These are phyloP conservation scores for Blastobotrys buckinghamii DNA, from an alignment of 1,139 yeast species.

Conservation along the genomic window DNA sequence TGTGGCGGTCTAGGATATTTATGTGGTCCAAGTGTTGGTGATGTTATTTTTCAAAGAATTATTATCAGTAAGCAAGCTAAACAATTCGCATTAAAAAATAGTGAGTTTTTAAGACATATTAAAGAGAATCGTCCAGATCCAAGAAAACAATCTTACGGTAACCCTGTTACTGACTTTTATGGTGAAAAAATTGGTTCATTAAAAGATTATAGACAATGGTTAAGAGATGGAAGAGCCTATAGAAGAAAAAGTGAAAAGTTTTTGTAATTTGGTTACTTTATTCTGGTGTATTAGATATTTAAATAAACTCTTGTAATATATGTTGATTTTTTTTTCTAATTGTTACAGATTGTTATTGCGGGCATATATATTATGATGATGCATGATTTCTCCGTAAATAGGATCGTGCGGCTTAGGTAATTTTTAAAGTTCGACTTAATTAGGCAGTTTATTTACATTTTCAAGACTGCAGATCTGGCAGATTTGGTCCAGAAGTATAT, in stretches of 20 bases:
- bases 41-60: conserved; percentile 53
- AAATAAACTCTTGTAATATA: too few species aligned
- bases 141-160: conserved; percentile 81
- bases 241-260: conserved; percentile 80
- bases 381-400: too few species aligned
- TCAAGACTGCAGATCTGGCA: too few species aligned
- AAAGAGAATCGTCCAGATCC: conserved; percentile 85
- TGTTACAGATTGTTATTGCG: too few species aligned
- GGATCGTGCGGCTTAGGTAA: too few species aligned
- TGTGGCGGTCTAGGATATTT: conserved; percentile 78
- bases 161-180: conserved; percentile 96
- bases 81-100: conserved; percentile 49
- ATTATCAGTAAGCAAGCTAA: conserved; percentile 43
- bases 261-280: too few species aligned
- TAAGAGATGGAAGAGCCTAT: conserved; percentile 89
- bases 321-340: too few species aligned
- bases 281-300: too few species aligned
- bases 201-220: conserved; percentile 88
- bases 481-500: too few species aligned
- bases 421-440: too few species aligned
- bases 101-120: conserved; percentile 66
- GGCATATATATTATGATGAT: too few species aligned
- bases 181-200: conserved; percentile 91
- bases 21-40: conserved; percentile 80
- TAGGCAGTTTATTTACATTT: too few species aligned